These are phyloP conservation scores for Quercus phellos DNA, from an alignment of 331 rosid genomes.

Conservation along the genomic window DNA sequence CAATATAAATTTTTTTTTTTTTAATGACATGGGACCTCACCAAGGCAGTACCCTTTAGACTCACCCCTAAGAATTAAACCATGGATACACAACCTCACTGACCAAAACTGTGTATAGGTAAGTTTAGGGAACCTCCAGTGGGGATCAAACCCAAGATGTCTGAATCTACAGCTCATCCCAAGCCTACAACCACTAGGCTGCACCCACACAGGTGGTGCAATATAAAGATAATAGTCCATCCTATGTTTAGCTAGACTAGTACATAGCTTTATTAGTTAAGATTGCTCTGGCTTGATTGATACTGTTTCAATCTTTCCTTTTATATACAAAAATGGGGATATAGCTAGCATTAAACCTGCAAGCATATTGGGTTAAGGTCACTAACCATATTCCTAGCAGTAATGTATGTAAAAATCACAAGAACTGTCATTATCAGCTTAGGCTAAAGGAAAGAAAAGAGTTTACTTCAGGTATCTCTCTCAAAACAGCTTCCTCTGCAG, in stretches of 20 bases:
- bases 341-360: no score
- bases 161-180: no score
- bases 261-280: not conserved
- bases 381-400: not conserved
- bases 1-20: not conserved
- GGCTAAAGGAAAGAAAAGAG: slow-evolving; percentile 5
- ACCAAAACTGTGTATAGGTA: no score
- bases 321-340: no score
- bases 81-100: no score
- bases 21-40: no score
- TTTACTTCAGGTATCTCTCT: slow-evolving; percentile 84
- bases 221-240: slow-evolving; percentile 9
- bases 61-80: no score
- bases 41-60: no score
- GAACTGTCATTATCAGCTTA: slow-evolving; percentile 6
- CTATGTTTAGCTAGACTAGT: slow-evolving; percentile 2
- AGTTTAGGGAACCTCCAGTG: no score
- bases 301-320: no score
- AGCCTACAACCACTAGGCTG: no score
- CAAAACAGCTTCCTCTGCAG: slow-evolving; percentile 78
- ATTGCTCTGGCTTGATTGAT: not conserved
- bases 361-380: not conserved
- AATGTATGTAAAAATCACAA: slow-evolving; percentile 2
- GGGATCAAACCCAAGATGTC: no score
- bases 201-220: not conserved